Evolutionary conservation across 2,329 filamentous ascomycete genomes (phyloP), one percentile per base, ranked within the genome.

Genomic region (Sphaerulina vaccinii): DNA sequence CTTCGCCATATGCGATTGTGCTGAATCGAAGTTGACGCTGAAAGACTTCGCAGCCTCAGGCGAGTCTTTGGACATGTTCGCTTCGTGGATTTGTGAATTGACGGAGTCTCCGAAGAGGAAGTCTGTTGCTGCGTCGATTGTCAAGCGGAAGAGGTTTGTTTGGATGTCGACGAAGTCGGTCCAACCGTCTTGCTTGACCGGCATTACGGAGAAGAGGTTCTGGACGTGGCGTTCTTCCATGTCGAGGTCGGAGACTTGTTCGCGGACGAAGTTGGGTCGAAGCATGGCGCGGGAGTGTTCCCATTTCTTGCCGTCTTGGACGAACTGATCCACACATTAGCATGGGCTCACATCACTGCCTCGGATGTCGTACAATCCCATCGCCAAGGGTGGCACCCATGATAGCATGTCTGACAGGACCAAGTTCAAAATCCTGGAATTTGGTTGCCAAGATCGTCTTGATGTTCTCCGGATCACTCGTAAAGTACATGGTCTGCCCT

Each of bases 101-200:
- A 70, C 65, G 7, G 62, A 73, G 52, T 75, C 69, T 55, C 75
- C 56, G 36, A 57, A 62, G 5, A 77, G 65, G 53, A 78, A 77
- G 37, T 77, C 75, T 2, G 74, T 76, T 0, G 75, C 73, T n/a
- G 73, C 70, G 55, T 78, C 75, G 50, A 78, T 72, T 1, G 75
- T 78, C 9, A 77, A 54, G n/a, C 69, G 65, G 67, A 77, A 77
- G 66, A 78, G 77, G 11, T 77, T 67, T 10, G 59, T 57, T 32
- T 69, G 66, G n/a, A 69, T 59, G 40, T 69, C 58, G 10, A 60
- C 56, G 22, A 60, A 61, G 5, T 54, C 54, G n/a, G 65, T 68
- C 66, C 66, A 69, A 35, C 65, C 63, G 43, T 60, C 60, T 13
- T 58, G 38, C 16, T 60, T 44, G 0, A 59, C 51, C 0, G 64